Evolutionary conservation across 805 yeast species (phyloP).

Genomic region (Yarrowia bubula): DNA sequence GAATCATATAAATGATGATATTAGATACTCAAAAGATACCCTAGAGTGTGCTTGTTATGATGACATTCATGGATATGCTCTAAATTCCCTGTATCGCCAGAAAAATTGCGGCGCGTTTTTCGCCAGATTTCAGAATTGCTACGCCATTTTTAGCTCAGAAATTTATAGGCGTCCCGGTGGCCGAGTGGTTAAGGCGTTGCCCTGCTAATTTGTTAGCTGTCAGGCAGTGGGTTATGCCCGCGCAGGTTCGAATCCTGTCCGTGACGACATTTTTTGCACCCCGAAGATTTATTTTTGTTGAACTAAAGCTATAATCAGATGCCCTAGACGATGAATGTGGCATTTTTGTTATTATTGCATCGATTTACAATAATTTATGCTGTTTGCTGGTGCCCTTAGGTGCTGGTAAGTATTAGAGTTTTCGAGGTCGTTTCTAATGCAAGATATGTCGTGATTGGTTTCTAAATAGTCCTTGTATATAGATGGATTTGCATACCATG

Average conservation of each 20-base stretch:
- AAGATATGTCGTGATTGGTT: too few relatives aligned
- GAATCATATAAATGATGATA: too few relatives aligned
- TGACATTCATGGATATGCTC: background rate
- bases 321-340: background rate
- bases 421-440: too few relatives aligned
- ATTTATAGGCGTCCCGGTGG: constrained; percentile 56
- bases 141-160: background rate
- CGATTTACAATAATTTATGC: background rate
- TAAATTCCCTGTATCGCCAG: background rate
- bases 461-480: too few relatives aligned
- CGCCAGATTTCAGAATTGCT: background rate
- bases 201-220: constrained; percentile 56
- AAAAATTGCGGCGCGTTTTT: background rate
- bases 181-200: constrained; percentile 95
- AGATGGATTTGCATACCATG: too few relatives aligned
- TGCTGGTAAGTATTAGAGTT: too few relatives aligned
- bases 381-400: too few relatives aligned
- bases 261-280: constrained; percentile 66
- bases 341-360: background rate
- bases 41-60: too few relatives aligned
- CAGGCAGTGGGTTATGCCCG: constrained; percentile 83
- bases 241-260: constrained; percentile 99
- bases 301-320: too few relatives aligned
- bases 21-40: too few relatives aligned
- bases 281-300: background rate